Conservation (phyloP, 1,284 basidiomycete genomes). For the Malassezia slooffiae region DNA sequence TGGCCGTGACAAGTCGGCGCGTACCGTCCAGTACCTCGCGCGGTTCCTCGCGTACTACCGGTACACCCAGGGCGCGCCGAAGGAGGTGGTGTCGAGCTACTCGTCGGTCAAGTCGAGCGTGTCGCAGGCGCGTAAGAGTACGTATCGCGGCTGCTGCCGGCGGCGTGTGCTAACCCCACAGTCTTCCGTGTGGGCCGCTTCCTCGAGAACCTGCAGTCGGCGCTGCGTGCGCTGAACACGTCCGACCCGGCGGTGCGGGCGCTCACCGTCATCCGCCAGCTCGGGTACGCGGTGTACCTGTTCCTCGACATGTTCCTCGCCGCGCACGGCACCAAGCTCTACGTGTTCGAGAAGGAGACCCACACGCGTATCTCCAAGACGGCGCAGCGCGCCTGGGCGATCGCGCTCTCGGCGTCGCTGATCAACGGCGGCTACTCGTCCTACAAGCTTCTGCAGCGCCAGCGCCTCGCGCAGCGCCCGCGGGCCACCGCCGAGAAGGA, state of each 20-base stretch:
- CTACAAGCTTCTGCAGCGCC: conserved; percentile 37
- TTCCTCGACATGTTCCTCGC: conserved; percentile 44
- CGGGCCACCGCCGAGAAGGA: conserved; percentile 57
- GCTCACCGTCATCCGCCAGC: conserved; percentile 69
- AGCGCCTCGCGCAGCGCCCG: conserved; percentile 23
- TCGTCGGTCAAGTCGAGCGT: conserved; percentile 48
- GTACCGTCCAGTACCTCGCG: conserved; percentile 80
- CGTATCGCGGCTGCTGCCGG: conserved; percentile 1
- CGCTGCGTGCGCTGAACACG: conserved; percentile 61
- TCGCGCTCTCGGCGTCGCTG: conserved; percentile 52
- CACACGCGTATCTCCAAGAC: conserved; percentile 59
- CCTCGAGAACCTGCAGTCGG: conserved; percentile 84
- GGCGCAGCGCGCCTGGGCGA: conserved; percentile 79
- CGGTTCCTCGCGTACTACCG: conserved; percentile 74
- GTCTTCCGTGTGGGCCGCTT: conserved; percentile 90
- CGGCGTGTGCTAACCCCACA: conserved; percentile 41
- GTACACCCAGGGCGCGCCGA: conserved; percentile 47
- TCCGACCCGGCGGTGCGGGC: conserved; percentile 63
- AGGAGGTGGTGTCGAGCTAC: conserved; percentile 48
- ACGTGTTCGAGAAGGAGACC: conserved; percentile 53
- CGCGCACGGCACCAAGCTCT: conserved; percentile 42
- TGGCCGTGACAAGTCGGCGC: conserved; percentile 60
- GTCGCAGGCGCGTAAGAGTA: conserved; percentile 48
- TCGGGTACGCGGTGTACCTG: conserved; percentile 84
- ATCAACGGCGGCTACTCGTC: conserved; percentile 40